A percentile compares a stretch with the other conserved stretches of the same genome.
phyloP scores from a whole-genome alignment of 495 filamentous ascomycete genomes.

The Cercophora sp. region DNA sequence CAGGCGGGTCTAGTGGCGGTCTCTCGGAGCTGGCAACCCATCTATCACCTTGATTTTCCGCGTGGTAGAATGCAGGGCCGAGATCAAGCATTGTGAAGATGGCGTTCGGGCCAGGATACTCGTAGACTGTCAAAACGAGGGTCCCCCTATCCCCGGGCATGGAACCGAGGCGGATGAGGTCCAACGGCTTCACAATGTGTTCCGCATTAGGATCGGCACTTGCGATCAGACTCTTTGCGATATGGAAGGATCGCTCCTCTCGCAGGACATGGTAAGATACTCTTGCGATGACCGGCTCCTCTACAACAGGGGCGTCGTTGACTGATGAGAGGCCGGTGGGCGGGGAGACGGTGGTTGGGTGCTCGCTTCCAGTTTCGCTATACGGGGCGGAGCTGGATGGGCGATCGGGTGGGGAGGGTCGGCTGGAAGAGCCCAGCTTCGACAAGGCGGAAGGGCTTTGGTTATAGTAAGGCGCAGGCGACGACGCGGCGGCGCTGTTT shows the following conservation, averaged over 20 bases:
- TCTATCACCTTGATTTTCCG: slow-evolving; percentile 45
- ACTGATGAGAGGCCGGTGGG: slow-evolving; percentile 13
- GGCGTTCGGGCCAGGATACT: slow-evolving; percentile 71
- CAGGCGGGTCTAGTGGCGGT: slow-evolving; percentile 55
- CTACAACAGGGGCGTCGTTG: slow-evolving; percentile 34
- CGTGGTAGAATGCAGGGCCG: slow-evolving; percentile 67
- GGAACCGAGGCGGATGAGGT: slow-evolving; percentile 62
- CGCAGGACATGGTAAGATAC: slow-evolving; percentile 75
- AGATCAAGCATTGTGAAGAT: slow-evolving; percentile 66
- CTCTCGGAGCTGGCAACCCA: slow-evolving; percentile 41
- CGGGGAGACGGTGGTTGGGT: slow-evolving; percentile 30
- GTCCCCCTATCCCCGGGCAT: slow-evolving; percentile 59
- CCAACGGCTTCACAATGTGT: slow-evolving; percentile 71
- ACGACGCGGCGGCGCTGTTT: slow-evolving; percentile 23
- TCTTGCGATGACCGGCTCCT: slow-evolving; percentile 63
- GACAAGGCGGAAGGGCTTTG: slow-evolving; percentile 28
- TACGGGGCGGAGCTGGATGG: slow-evolving; percentile 21
- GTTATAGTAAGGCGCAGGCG: slow-evolving; percentile 17
- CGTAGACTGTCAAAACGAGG: slow-evolving; percentile 71
- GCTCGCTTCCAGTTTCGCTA: slow-evolving; percentile 38
- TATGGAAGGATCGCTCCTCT: slow-evolving; percentile 80
- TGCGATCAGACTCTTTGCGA: slow-evolving; percentile 64
- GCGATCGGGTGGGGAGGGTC: slow-evolving; percentile 34
- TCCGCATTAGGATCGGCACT: slow-evolving; percentile 67
- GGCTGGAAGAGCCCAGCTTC: slow-evolving; percentile 26